A percentile compares a stretch with the other conserved stretches of the same genome.
Conservation (phyloP, 176 grass and related monocot genomes). For the Zizania latifolia region DNA sequence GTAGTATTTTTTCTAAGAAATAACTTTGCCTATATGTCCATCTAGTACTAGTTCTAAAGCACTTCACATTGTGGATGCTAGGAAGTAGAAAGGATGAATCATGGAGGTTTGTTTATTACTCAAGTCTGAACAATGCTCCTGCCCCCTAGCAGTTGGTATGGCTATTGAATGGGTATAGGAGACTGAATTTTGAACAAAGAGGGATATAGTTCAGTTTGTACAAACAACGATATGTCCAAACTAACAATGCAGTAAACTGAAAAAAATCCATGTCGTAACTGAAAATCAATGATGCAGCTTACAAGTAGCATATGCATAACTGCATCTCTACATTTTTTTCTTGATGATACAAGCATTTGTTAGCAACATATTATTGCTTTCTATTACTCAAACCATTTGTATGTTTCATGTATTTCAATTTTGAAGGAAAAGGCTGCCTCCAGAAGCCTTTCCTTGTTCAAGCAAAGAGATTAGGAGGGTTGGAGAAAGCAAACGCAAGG, state of each 20-base stretch:
- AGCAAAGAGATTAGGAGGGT: constrained; percentile 48
- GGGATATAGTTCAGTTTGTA: background rate
- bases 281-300: background rate
- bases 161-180: background rate
- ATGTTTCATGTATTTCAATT: constrained; percentile 7
- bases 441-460: constrained; percentile 38
- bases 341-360: background rate
- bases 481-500: constrained; percentile 51
- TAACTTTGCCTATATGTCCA: no score
- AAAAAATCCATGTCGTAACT: background rate
- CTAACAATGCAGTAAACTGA: background rate
- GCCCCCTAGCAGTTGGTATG: background rate
- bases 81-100: background rate
- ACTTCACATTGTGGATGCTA: no score
- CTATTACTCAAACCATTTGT: background rate
- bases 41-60: no score
- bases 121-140: background rate
- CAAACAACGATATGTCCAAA: background rate
- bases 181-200: background rate
- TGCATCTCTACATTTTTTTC: background rate
- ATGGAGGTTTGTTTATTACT: background rate
- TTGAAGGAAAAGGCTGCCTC: constrained; percentile 37
- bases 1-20: no score
- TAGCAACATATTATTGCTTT: background rate
- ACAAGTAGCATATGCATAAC: constrained; percentile 1